phyloP scores from a whole-genome alignment of 306 rosid species.

The Leucaena leucocephala region DNA sequence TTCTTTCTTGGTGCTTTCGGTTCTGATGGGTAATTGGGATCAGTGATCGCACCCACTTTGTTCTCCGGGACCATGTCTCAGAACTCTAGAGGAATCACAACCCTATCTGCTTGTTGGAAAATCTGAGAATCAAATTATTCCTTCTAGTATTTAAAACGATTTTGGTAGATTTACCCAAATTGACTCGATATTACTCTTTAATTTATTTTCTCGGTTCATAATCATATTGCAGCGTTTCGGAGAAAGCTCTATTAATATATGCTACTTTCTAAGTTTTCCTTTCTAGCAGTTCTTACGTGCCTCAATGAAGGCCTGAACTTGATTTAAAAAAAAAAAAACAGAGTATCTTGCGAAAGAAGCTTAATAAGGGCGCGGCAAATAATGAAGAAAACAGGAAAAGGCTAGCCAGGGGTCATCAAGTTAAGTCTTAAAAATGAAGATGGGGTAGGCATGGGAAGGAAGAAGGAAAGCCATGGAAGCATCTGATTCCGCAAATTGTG shows the following conservation, averaged over 20 bases:
- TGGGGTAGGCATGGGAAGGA: constrained; percentile 34
- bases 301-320: neutral
- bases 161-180: neutral
- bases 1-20: neutral
- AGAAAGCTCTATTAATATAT: neutral
- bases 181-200: neutral
- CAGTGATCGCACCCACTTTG: constrained; percentile 14
- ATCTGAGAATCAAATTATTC: neutral
- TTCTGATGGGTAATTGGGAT: constrained; percentile 10
- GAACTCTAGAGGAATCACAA: neutral
- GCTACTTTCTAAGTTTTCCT: neutral
- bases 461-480: constrained; percentile 49
- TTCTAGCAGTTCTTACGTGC: neutral
- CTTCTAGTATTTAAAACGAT: neutral
- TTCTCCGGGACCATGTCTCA: constrained; percentile 13
- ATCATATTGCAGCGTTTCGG: neutral
- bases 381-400: neutral
- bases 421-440: constrained; percentile 1
- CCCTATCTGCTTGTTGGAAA: neutral
- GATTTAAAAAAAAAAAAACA: neutral
- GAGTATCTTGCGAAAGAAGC: neutral
- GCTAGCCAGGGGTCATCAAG: neutral
- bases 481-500: constrained; percentile 63
- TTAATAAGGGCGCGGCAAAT: neutral
- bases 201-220: neutral